Evolutionary conservation across 2,329 filamentous ascomycete genomes (phyloP).

Genomic region (Trichoderma aggressivum): DNA sequence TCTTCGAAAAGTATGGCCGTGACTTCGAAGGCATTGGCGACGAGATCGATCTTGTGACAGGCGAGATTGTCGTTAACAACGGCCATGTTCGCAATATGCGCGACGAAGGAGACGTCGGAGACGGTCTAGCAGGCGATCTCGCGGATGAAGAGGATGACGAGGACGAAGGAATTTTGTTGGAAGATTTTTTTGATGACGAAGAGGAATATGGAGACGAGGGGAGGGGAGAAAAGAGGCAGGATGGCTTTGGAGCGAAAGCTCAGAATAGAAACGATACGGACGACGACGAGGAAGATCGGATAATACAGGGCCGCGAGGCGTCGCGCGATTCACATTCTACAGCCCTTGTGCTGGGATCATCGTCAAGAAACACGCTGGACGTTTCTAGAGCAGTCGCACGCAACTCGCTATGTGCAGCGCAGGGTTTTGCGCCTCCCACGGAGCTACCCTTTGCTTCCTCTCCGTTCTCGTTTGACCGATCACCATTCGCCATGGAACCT

Average conservation of each 20-base stretch:
- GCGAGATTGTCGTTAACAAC: slow-evolving; percentile 83
- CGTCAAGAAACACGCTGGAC: not conserved
- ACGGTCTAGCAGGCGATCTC: slow-evolving; percentile 26
- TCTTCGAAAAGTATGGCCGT: slow-evolving; percentile 82
- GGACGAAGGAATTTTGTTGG: slow-evolving; percentile 35
- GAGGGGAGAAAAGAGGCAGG: not conserved
- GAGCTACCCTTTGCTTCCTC: slow-evolving; percentile 22
- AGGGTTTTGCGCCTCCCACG: slow-evolving; percentile 16
- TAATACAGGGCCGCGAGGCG: slow-evolving; percentile 18
- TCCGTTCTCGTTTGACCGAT: slow-evolving; percentile 22
- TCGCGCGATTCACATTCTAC: slow-evolving; percentile 1
- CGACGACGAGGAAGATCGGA: slow-evolving; percentile 20
- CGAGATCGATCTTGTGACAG: slow-evolving; percentile 81
- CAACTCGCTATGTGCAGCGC: slow-evolving; percentile 13
- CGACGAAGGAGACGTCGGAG: slow-evolving; percentile 49
- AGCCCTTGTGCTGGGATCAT: slow-evolving; percentile 17
- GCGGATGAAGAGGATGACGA: slow-evolving; percentile 38
- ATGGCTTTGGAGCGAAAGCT: not conserved
- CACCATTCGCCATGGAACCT: slow-evolving; percentile 18
- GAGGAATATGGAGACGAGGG: slow-evolving; percentile 16
- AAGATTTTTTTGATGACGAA: slow-evolving; percentile 31
- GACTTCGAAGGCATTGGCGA: slow-evolving; percentile 83
- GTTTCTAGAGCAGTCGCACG: not conserved
- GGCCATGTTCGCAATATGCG: slow-evolving; percentile 70
- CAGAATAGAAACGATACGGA: slow-evolving; percentile 2